phyloP scores from a whole-genome alignment of 306 rosid genomes.

The Hippophae gyantsensis region DNA sequence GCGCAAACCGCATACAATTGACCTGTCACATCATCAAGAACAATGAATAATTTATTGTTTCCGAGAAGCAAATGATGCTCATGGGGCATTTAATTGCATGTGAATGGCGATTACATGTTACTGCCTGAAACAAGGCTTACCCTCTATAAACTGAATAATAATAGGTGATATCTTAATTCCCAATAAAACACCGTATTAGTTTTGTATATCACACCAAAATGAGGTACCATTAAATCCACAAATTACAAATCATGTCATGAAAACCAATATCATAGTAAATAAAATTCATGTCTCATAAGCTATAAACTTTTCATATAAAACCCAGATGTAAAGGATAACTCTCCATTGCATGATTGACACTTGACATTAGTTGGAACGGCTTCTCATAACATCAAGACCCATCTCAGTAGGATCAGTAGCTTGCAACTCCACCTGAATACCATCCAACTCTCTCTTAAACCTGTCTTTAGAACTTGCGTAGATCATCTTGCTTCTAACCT shows the following conservation, averaged over 20 bases:
- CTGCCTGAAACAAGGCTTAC: background rate
- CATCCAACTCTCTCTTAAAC: slow-evolving; percentile 45
- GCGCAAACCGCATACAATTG: no score
- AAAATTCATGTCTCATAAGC: slow-evolving; percentile 15
- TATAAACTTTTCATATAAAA: slow-evolving; percentile 22
- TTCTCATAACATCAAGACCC: slow-evolving; percentile 39
- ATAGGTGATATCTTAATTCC: slow-evolving; percentile 4
- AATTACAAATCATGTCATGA: slow-evolving; percentile 20
- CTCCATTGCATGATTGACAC: slow-evolving; percentile 8
- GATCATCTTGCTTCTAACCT: slow-evolving; percentile 47
- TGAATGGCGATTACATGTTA: no score
- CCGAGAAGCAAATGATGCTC: no score
- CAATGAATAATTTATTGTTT: no score
- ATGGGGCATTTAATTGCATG: no score
- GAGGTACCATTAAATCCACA: slow-evolving; percentile 22
- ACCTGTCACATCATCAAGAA: no score
- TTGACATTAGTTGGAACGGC: slow-evolving; percentile 28
- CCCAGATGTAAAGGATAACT: slow-evolving; percentile 8
- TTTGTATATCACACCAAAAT: slow-evolving; percentile 24
- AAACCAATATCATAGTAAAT: slow-evolving; percentile 12
- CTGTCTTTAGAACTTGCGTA: slow-evolving; percentile 42
- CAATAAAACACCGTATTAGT: slow-evolving; percentile 10
- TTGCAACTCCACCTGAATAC: slow-evolving; percentile 52
- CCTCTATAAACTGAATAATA: background rate
- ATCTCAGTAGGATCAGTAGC: slow-evolving; percentile 48